Percentiles rank a stretch among this genome's conserved stretches.
Evolutionary conservation across 129 eudicot genomes (phyloP).

Genomic region (Scalesia atractyloides): DNA sequence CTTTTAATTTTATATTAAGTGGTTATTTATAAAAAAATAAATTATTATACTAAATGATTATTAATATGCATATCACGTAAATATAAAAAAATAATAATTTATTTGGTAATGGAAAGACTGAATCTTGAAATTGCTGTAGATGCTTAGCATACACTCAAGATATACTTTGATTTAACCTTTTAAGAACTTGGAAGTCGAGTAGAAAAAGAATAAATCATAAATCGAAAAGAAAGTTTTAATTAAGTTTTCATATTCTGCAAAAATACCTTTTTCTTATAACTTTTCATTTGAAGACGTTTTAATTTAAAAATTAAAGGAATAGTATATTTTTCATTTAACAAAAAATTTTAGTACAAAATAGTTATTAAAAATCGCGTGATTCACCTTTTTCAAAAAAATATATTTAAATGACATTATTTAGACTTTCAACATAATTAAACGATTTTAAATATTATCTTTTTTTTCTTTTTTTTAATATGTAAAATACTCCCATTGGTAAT

Average conservation of each 20-base stretch:
- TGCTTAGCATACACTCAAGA: conserved; percentile 19
- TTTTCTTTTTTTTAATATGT: not conserved
- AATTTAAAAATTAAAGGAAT: not conserved
- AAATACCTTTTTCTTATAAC: not conserved
- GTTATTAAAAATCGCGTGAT: not conserved
- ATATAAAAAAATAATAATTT: no score
- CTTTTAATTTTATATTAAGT: no score
- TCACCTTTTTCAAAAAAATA: not conserved
- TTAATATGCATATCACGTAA: no score
- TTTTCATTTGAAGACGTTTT: not conserved
- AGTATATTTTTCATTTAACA: not conserved
- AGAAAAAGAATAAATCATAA: not conserved
- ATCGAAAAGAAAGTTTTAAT: not conserved
- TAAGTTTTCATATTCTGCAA: not conserved
- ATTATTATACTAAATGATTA: no score
- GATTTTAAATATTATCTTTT: not conserved
- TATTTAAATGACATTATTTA: not conserved
- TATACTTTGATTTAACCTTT: conserved; percentile 8
- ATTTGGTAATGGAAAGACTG: not conserved
- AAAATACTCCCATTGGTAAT: conserved; percentile 23
- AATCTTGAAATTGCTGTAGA: conserved; percentile 1
- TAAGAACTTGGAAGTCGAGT: not conserved
- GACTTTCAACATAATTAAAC: not conserved
- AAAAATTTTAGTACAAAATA: not conserved
- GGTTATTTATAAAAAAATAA: no score